Base-by-base conservation (phyloP, 495 filamentous ascomycete species). In the Podospora pseudocomata region DNA sequence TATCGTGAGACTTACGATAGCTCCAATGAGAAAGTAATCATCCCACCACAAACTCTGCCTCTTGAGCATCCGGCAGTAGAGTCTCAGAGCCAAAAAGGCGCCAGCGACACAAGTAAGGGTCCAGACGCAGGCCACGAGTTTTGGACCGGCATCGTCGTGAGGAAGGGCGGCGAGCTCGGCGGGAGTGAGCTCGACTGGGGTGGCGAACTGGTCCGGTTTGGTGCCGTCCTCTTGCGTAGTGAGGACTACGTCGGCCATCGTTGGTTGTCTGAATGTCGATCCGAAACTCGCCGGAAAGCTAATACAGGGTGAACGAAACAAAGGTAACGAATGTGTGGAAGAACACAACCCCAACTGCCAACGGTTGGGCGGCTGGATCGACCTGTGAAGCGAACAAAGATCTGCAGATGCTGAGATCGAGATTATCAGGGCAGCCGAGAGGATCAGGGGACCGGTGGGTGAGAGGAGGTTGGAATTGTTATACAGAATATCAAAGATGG, bases 21-120 rank as follows among this genome's bases (percentile, higher is more conserved):
- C 71, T 11, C 67, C 71, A 28, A 76, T 72, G 11, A 78, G 70
- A 15, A 80, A 28, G 7, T 54, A 65, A 63, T 80, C 78, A 27
- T 80, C 78, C 69, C 73, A 76, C 71, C 75, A 76, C 16, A 78
- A 55, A 4, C 70, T 65, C 7, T 70, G 65, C n/a, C 67, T 54
- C 20, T 71, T 67, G 11, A 63, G 64, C 23, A 67, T 65, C 23
- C 76, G 74, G 68, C 75, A 78, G 70, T 76, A 79, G 4, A 77
- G 15, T n/a, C 78, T 75, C 53, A 79, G 71, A 20, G 44, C 70
- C 2, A 80, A 71, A 60, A 80, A 75, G 1, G 58, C 44, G 15
- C 65, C 65, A 5, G 77, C 69, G 15, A 80, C 26, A 19, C 62
- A 54, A 11, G 71, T 68, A 28, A 79, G 62, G 7, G 67, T 26